phyloP scores from a whole-genome alignment of 352 stramenopile genomes.

The Blastocystis sp. region DNA sequence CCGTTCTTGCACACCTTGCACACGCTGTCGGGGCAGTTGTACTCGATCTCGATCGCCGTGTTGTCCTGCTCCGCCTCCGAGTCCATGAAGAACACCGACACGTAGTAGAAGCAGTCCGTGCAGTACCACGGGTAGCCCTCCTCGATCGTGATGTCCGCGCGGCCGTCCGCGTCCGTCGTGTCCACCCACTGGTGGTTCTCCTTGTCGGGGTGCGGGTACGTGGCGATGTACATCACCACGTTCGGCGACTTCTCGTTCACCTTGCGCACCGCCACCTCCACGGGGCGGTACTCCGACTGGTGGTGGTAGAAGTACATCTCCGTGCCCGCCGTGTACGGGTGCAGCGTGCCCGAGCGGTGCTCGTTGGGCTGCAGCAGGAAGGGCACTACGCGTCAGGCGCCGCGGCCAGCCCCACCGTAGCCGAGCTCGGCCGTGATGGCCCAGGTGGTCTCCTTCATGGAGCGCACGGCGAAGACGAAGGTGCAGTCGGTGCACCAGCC shows the following conservation, averaged over 20 bases:
- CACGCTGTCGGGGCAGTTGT: constrained; percentile 32
- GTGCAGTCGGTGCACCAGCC: constrained; percentile 59
- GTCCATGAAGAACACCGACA: constrained; percentile 39
- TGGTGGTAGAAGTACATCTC: constrained; percentile 61
- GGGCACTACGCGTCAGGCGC: constrained; percentile 1
- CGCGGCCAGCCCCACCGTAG: not conserved
- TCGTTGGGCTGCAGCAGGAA: constrained; percentile 50
- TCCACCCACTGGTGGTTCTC: constrained; percentile 62
- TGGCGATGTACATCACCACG: constrained; percentile 51
- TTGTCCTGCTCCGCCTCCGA: not conserved
- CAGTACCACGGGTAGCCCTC: constrained; percentile 39
- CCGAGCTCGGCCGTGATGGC: constrained; percentile 40
- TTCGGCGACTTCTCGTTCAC: not conserved
- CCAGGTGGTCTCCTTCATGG: constrained; percentile 43
- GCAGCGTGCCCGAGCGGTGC: not conserved
- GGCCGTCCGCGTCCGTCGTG: constrained; percentile 40
- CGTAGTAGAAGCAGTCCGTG: constrained; percentile 61
- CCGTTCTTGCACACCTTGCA: constrained; percentile 71
- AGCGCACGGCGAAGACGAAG: constrained; percentile 54
- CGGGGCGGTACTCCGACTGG: not conserved
- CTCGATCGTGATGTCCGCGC: constrained; percentile 47
- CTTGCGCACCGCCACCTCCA: constrained; percentile 24
- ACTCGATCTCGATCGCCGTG: constrained; percentile 1
- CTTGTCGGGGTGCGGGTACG: constrained; percentile 15
- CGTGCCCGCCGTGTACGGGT: constrained; percentile 32